Evolutionary conservation across 2,329 filamentous ascomycete genomes (phyloP), one percentile per base, ranked within the genome.

Genomic region (Diaporthe sp.): DNA sequence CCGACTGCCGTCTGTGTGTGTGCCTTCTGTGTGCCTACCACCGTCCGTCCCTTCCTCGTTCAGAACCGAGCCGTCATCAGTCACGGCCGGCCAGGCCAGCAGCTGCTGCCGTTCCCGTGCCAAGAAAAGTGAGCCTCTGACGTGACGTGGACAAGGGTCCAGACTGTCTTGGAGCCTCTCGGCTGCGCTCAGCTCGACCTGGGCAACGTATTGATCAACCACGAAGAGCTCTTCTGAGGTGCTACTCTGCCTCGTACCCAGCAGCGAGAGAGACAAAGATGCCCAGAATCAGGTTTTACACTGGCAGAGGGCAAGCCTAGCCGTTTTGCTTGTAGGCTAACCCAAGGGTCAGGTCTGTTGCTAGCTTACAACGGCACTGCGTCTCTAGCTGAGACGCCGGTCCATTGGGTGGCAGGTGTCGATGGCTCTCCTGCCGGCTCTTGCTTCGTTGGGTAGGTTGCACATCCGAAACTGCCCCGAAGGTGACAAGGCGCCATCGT

Each of bases 1-100:
- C 65, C 65, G 65, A 68, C 47, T 68, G 47, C 65, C 65, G 65
- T 42, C 20, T n/a, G 1, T 28, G 47, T 65, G 57, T 65, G 65
- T 68, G 63, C 34, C 22, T 70, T 53, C 44, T 31, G 63, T 51
- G 20, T 22, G 25, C 22, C 20, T 34, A n/a, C 57, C 12, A 31
- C 60, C 60, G 60, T n/a, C 25, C 42, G 61, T 49, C 25, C 42
- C 28, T 67, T 44, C 42, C 42, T 25, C 13, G 31, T 53, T n/a
- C 22, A 68, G 65, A 68, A 68, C 63, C 63, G 65, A 68, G 65
- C 65, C 65, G 65, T 68, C 65, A 68, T 68, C 65, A 39, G 31
- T 68, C 20, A 5, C 28, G 61, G 61, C 63, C 63, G 63, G 44
- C 57, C 25, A 34, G 15, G 15, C 4, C 63, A 37, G 31, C 31